phyloP scores from a whole-genome alignment of 2,329 filamentous ascomycete genomes.

The Hawksworthiomyces lignivorus region DNA sequence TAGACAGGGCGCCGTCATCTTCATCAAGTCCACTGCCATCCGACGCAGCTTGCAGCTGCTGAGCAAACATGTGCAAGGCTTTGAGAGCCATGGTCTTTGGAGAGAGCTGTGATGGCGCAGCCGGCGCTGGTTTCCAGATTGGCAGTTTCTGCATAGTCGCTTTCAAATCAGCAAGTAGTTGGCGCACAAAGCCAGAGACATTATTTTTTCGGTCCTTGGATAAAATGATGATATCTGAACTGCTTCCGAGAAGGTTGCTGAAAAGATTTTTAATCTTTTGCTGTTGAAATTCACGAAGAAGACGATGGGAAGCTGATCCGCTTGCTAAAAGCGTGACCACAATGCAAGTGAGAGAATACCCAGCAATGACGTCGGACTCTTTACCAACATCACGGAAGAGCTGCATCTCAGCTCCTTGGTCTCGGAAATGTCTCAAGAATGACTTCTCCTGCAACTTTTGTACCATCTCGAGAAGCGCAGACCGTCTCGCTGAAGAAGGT shows the following conservation, averaged over 20 bases:
- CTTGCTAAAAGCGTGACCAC: constrained; percentile 54
- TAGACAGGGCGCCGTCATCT: constrained; percentile 38
- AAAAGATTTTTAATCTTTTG: constrained; percentile 51
- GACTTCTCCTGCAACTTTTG: constrained; percentile 52
- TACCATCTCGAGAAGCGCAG: constrained; percentile 52
- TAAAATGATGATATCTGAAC: constrained; percentile 51
- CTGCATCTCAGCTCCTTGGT: constrained; percentile 62
- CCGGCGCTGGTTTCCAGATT: constrained; percentile 50
- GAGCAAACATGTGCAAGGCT: constrained; percentile 50
- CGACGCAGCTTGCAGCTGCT: constrained; percentile 40
- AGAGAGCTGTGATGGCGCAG: constrained; percentile 35
- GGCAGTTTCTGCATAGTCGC: constrained; percentile 41
- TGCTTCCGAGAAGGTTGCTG: constrained; percentile 41
- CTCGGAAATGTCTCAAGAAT: constrained; percentile 63
- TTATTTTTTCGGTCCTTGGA: constrained; percentile 59
- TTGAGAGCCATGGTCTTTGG: constrained; percentile 58
- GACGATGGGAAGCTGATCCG: constrained; percentile 47
- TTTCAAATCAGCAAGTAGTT: constrained; percentile 48
- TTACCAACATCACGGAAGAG: constrained; percentile 55
- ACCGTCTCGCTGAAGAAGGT: constrained; percentile 45
- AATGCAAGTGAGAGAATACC: constrained; percentile 57
- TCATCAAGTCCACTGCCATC: constrained; percentile 24
- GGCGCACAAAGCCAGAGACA: constrained; percentile 57
- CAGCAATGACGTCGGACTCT: constrained; percentile 53
- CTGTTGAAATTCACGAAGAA: constrained; percentile 45